Conservation (phyloP, 169 alveolate genomes). For the Prorocentrum cordatum region DNA sequence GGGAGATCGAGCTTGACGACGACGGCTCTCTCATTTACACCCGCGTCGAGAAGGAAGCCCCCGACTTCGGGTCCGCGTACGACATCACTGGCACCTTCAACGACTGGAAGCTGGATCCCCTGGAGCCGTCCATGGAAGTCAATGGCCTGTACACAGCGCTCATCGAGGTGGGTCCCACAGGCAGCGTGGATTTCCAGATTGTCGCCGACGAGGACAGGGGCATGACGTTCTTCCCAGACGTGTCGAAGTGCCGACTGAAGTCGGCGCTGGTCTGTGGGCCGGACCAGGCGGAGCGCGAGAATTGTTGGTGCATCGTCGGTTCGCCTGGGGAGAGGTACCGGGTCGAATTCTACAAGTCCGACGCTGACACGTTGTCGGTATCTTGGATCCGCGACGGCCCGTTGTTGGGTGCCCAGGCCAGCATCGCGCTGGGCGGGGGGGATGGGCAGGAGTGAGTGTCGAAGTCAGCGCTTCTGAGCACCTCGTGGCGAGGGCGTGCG, state of each 20-base stretch:
- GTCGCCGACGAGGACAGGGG: conserved; percentile 33
- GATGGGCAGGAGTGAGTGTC: no score
- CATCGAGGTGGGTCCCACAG: background rate
- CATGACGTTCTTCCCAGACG: conserved; percentile 26
- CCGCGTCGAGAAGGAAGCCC: background rate
- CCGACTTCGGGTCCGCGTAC: conserved; percentile 5
- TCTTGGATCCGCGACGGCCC: no score
- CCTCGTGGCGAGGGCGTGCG: no score
- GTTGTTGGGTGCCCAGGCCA: no score
- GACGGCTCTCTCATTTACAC: background rate
- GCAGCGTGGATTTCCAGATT: background rate
- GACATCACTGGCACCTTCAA: conserved; percentile 48
- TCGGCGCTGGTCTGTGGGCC: conserved; percentile 51
- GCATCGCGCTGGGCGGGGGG: no score
- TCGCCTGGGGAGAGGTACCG: conserved; percentile 47
- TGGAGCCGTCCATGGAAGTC: conserved; percentile 49
- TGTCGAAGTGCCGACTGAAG: background rate
- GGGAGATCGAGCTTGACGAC: background rate
- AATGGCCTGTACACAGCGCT: background rate
- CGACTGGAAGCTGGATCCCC: conserved; percentile 31
- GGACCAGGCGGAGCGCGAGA: conserved; percentile 31
- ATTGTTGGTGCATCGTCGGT: conserved; percentile 47
- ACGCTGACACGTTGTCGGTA: conserved; percentile 27
- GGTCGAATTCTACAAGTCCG: conserved; percentile 49
- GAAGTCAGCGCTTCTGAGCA: no score